Evolutionary conservation across 805 yeast genomes (phyloP), one percentile per base, ranked within the genome.

Genomic region (Dipodascopsis uninucleata): DNA sequence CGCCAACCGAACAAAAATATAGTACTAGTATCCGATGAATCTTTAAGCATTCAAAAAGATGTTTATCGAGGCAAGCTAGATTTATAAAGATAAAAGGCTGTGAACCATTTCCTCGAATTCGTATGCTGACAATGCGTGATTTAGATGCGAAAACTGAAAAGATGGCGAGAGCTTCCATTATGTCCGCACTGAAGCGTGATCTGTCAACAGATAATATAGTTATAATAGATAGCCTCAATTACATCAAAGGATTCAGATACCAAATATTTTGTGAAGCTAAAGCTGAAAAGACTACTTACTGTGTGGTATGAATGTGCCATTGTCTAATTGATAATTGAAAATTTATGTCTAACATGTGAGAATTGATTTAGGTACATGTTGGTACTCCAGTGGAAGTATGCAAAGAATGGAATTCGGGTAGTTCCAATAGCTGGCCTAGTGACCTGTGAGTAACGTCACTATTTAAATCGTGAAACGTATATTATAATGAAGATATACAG

Each of bases 201-300:
- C 64, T 93, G 2, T 71, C 84, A 1, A 73, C 81, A 31, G 69
- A 74, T 24, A 80, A 77, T 17, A 72, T 93, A 23, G 97, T 93
- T 1, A 79, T 93, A 14, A 71, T 93, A 41, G 98, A 93, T 62
- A 77, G 93, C 1, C 70, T 88, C 58, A 80, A 85, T 31, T 93
- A 93, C 62, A 93, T 93, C 58, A 93, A 93, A 61, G 98, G 98
- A 0, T 88, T 89, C 63, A 71, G 98, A 49, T 93, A 93, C 65
- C 98, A 93, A 65, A 70, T 93, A 41, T 88, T 79, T 63, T 89
- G 97, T 64, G 98, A 93, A 63, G 89, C 96, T 29, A 90, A 89
- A 62, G 82, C 87, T 1, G 70, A 80, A 22, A 73, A 79, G 14
- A 88, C 97, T 1, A 81, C 93, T 2, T 82, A 85, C 52, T 83